Percentiles rank a stretch among this genome's conserved stretches.
phyloP scores from a whole-genome alignment of 2,329 filamentous ascomycete genomes.

The Claviceps pazoutovae region DNA sequence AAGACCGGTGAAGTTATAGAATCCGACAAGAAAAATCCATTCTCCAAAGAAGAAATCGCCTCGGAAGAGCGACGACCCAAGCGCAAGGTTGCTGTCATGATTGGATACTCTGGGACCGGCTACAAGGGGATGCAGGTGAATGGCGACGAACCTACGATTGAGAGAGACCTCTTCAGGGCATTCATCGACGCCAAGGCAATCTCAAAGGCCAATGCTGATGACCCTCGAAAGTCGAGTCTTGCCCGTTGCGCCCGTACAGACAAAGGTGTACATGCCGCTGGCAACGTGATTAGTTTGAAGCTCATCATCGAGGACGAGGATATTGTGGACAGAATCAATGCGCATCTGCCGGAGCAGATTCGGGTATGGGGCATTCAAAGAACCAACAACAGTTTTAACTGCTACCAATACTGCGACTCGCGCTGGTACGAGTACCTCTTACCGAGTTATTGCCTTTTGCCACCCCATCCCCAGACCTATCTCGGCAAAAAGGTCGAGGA shows the following conservation, averaged over 20 bases:
- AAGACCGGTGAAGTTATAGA: constrained; percentile 18
- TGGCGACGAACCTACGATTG: constrained; percentile 75
- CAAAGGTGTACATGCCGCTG: constrained; percentile 92
- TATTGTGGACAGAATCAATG: constrained; percentile 84
- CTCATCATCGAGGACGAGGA: constrained; percentile 86
- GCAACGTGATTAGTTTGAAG: constrained; percentile 90
- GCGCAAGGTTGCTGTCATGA: constrained; percentile 87
- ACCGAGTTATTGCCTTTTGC: constrained; percentile 82
- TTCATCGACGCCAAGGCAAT: constrained; percentile 87
- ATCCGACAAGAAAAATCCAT: constrained; percentile 29
- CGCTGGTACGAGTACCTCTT: constrained; percentile 96
- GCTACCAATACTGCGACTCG: constrained; percentile 89
- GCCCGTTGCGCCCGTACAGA: constrained; percentile 91
- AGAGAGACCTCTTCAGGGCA: constrained; percentile 85
- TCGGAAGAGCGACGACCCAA: constrained; percentile 80
- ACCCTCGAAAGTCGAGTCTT: constrained; percentile 90
- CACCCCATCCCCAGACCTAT: constrained; percentile 79
- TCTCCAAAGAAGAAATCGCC: constrained; percentile 68
- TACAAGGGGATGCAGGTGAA: constrained; percentile 97
- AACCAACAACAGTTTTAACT: constrained; percentile 83
- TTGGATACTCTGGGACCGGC: constrained; percentile 90
- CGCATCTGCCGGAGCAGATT: constrained; percentile 72
- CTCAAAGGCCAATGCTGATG: constrained; percentile 90
- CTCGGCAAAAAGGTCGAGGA: constrained; percentile 74
- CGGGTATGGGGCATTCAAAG: constrained; percentile 87